Evolutionary conservation across 108 stramenopile genomes (phyloP).

Genomic region (Aurantiochytrium sp.): DNA sequence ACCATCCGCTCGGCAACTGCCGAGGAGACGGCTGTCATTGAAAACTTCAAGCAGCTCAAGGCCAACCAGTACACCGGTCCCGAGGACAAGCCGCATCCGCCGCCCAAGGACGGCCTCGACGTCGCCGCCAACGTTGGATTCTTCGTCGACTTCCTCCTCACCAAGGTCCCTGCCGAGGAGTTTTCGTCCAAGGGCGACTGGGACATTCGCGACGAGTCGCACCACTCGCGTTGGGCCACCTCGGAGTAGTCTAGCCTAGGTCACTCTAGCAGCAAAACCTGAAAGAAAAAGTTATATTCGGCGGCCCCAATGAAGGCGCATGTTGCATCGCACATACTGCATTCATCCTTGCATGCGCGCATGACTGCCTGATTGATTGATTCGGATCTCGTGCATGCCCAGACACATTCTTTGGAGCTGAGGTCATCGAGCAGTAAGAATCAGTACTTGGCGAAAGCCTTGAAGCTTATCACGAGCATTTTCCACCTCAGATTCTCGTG

Average conservation of each 20-base stretch:
- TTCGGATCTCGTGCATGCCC: too few relatives aligned
- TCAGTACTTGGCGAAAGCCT: too few relatives aligned
- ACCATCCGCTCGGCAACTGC: constrained; percentile 52
- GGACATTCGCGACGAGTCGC: constrained; percentile 27
- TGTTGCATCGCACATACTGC: too few relatives aligned
- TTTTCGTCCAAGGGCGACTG: neutral
- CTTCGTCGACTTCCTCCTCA: neutral
- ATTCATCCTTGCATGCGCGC: too few relatives aligned
- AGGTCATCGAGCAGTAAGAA: too few relatives aligned
- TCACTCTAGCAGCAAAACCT: too few relatives aligned
- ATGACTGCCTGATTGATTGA: too few relatives aligned
- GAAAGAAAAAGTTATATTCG: too few relatives aligned
- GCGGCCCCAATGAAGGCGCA: too few relatives aligned
- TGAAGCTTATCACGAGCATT: too few relatives aligned
- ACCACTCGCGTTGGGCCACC: neutral
- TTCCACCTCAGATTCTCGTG: too few relatives aligned
- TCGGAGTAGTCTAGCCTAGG: neutral
- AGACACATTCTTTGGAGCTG: too few relatives aligned
- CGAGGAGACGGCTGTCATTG: constrained; percentile 47
- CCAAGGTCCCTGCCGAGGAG: neutral
- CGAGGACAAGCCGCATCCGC: neutral
- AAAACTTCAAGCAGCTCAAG: constrained; percentile 46
- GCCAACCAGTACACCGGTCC: neutral
- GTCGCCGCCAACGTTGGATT: neutral
- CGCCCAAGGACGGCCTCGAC: neutral